Evolutionary conservation across 805 yeast species (phyloP).

Genomic region (Ogataea haglerorum): DNA sequence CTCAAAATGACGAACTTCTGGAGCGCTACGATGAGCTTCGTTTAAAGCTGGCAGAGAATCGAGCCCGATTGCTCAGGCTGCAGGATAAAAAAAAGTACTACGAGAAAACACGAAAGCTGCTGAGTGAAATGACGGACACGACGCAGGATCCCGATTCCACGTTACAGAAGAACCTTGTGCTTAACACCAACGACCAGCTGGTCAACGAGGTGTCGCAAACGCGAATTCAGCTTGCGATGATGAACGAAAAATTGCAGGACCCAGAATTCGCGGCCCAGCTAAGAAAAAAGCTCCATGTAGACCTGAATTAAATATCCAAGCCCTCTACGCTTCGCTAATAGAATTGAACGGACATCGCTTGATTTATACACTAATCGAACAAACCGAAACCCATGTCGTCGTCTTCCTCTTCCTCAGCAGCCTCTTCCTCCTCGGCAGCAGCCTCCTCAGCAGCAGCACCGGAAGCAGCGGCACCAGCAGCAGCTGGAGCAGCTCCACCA

Average conservation of each 20-base stretch:
- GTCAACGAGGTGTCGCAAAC: slow-evolving; percentile 22
- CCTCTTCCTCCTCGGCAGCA: slow-evolving; percentile 66
- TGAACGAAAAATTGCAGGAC: slow-evolving; percentile 14
- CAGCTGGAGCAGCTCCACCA: slow-evolving; percentile 93
- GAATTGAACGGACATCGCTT: slow-evolving; percentile 6
- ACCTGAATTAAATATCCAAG: neutral
- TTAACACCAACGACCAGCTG: slow-evolving; percentile 22
- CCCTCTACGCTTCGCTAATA: neutral
- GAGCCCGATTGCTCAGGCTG: slow-evolving; percentile 13
- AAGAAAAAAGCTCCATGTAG: neutral
- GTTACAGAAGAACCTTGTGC: slow-evolving; percentile 22
- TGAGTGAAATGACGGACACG: slow-evolving; percentile 12
- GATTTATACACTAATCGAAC: slow-evolving; percentile 31
- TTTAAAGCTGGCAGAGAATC: slow-evolving; percentile 15
- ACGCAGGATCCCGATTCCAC: slow-evolving; percentile 9
- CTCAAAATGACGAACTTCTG: slow-evolving; percentile 22
- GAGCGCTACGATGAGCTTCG: slow-evolving; percentile 24
- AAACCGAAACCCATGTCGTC: slow-evolving; percentile 73
- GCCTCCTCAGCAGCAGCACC: slow-evolving; percentile 71
- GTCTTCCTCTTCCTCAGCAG: slow-evolving; percentile 57
- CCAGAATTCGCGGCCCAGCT: slow-evolving; percentile 2
- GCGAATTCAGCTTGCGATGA: slow-evolving; percentile 18
- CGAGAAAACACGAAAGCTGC: slow-evolving; percentile 10
- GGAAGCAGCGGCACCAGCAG: slow-evolving; percentile 67
- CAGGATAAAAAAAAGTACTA: slow-evolving; percentile 20